phyloP scores from a whole-genome alignment of 805 yeast species.

The Nadsonia fulvescens region DNA sequence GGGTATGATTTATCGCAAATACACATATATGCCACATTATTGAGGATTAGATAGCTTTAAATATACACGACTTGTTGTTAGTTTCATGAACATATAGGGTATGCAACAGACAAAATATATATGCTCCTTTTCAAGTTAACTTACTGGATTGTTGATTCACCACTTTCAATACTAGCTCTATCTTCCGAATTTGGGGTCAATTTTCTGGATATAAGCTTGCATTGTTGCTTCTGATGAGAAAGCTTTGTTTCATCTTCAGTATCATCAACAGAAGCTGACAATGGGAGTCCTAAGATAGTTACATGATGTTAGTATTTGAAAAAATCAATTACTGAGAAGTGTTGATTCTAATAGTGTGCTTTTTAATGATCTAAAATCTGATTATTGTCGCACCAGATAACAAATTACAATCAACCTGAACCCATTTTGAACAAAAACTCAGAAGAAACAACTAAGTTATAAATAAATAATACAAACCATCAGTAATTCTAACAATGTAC shows the following conservation, averaged over 20 bases:
- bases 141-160: slow-evolving; percentile 44
- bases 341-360: too few species aligned
- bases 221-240: slow-evolving; percentile 65
- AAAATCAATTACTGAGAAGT: too few species aligned
- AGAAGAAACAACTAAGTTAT: too few species aligned
- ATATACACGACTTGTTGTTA: not conserved
- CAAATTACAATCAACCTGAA: too few species aligned
- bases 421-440: too few species aligned
- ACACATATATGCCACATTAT: slow-evolving; percentile 57
- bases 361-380: too few species aligned
- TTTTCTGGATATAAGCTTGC: slow-evolving; percentile 57
- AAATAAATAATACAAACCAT: too few species aligned
- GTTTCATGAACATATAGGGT: not conserved
- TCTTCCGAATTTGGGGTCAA: slow-evolving; percentile 66
- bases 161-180: slow-evolving; percentile 71
- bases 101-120: not conserved
- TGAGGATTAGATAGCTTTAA: slow-evolving; percentile 35
- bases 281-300: slow-evolving; percentile 48
- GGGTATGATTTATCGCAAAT: slow-evolving; percentile 71
- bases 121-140: slow-evolving; percentile 8
- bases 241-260: slow-evolving; percentile 38
- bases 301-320: too few species aligned
- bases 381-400: too few species aligned
- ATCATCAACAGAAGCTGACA: slow-evolving; percentile 81
- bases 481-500: too few species aligned